A percentile compares a stretch with the other conserved stretches of the same genome.
phyloP scores from a whole-genome alignment of 2,329 filamentous ascomycete species.

The Neofusicoccum cordaticola region DNA sequence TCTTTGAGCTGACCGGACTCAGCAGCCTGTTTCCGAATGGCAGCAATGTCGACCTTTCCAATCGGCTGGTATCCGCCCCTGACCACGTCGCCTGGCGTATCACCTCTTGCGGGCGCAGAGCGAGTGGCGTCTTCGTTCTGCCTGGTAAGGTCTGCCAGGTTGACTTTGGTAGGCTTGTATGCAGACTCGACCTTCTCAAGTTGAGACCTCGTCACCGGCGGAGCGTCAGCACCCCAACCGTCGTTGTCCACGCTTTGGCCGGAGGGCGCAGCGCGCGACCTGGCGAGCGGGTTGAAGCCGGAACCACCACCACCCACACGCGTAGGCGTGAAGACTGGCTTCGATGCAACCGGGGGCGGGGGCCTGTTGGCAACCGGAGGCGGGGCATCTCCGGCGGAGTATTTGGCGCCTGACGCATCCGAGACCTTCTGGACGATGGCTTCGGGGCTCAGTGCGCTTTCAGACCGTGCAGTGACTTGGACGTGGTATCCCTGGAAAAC shows the following conservation, averaged over 20 bases:
- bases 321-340: conserved; percentile 88
- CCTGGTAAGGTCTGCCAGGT: conserved; percentile 79
- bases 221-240: conserved; percentile 93
- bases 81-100: conserved; percentile 62
- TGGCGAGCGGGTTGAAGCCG: conserved; percentile 65
- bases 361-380: conserved; percentile 53
- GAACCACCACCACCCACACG: conserved; percentile 46
- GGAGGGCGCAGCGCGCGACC: conserved; percentile 55
- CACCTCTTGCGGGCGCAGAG: conserved; percentile 46
- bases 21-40: conserved; percentile 73
- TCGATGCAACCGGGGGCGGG: conserved; percentile 73
- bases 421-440: conserved; percentile 88
- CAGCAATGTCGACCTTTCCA: conserved; percentile 96
- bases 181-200: conserved; percentile 89
- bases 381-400: conserved; percentile 65
- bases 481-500: conserved; percentile 80
- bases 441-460: conserved; percentile 82
- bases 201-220: conserved; percentile 80
- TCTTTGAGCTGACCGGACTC: conserved; percentile 58
- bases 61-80: conserved; percentile 87
- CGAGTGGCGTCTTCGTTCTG: conserved; percentile 67
- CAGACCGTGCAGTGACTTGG: conserved; percentile 91
- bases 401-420: conserved; percentile 92
- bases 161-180: conserved; percentile 93
- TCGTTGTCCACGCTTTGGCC: conserved; percentile 69